phyloP scores from a whole-genome alignment of 2,329 filamentous ascomycete species.

The Escovopsis weberi region DNA sequence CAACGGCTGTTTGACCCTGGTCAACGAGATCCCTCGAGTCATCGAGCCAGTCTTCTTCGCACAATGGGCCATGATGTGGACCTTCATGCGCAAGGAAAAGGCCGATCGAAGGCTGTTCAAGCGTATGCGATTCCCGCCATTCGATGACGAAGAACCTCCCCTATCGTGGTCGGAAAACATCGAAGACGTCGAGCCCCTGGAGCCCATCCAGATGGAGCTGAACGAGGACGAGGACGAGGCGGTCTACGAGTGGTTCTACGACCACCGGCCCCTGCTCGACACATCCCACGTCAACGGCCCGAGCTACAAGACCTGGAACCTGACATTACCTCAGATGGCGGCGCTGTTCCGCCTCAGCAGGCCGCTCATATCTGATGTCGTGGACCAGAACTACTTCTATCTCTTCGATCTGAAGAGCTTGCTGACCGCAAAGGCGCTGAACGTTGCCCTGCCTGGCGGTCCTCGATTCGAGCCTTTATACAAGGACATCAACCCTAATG shows the following conservation, averaged over 20 bases:
- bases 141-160: conserved; percentile 95
- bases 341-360: conserved; percentile 84
- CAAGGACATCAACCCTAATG: conserved; percentile 97
- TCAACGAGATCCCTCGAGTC: conserved; percentile 91
- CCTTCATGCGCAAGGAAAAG: conserved; percentile 95
- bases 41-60: conserved; percentile 97
- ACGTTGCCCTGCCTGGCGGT: conserved; percentile 93
- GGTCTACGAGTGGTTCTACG: conserved; percentile 95
- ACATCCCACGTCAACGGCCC: conserved; percentile 90
- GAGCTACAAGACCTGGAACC: conserved; percentile 93
- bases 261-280: conserved; percentile 79
- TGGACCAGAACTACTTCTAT: conserved; percentile 95
- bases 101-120: conserved; percentile 93
- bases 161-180: conserved; percentile 98
- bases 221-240: conserved; percentile 86
- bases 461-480: conserved; percentile 94
- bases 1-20: conserved; percentile 89
- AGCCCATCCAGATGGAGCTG: conserved; percentile 97
- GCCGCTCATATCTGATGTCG: conserved; percentile 77
- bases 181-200: conserved; percentile 91
- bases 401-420: conserved; percentile 95
- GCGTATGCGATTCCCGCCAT: conserved; percentile 96
- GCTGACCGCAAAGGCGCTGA: conserved; percentile 88
- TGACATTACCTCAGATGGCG: conserved; percentile 89
- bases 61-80: conserved; percentile 99